These are phyloP conservation scores for Starmerella vaccinii DNA, from an alignment of 805 yeast species.

Conservation along the genomic window DNA sequence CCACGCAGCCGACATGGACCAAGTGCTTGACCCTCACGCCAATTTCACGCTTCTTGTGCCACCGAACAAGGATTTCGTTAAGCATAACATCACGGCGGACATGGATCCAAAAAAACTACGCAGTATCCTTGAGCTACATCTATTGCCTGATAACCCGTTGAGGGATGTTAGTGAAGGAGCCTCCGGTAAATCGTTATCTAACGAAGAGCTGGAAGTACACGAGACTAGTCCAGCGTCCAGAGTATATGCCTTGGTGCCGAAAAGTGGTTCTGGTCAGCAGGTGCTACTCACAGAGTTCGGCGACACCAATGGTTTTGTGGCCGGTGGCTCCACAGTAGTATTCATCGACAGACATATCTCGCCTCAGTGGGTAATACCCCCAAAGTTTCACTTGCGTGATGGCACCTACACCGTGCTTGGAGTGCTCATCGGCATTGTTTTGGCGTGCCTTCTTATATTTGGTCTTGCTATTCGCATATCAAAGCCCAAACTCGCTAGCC, in stretches of 20 bases:
- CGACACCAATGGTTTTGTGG: conserved; percentile 19
- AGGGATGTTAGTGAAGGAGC: conserved; percentile 21
- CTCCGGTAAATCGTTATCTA: conserved; percentile 23
- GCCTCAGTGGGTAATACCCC: conserved; percentile 31
- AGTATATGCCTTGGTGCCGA: conserved; percentile 21
- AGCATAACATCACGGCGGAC: conserved; percentile 42
- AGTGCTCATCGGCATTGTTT: conserved; percentile 17
- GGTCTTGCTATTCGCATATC: conserved; percentile 12
- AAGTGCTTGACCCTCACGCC: conserved; percentile 35
- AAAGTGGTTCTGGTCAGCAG: conserved; percentile 24
- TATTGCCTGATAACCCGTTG: conserved; percentile 48
- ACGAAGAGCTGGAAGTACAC: conserved; percentile 25
- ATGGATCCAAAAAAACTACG: conserved; percentile 26
- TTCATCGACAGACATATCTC: conserved; percentile 29
- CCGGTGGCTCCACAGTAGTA: conserved; percentile 27
- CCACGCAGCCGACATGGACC: conserved; percentile 16
- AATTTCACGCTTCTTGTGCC: conserved; percentile 66
- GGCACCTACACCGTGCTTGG: conserved; percentile 28
- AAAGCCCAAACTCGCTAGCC: conserved; percentile 13
- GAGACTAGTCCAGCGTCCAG: conserved; percentile 17
- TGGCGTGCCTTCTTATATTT: conserved; percentile 13
- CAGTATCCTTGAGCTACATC: conserved; percentile 51
- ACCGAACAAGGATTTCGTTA: conserved; percentile 43
- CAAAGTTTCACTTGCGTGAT: conserved; percentile 28
- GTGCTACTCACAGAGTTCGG: conserved; percentile 23